phyloP scores from a whole-genome alignment of 495 filamentous ascomycete genomes.

The Staphylotrichum tortipilum region DNA sequence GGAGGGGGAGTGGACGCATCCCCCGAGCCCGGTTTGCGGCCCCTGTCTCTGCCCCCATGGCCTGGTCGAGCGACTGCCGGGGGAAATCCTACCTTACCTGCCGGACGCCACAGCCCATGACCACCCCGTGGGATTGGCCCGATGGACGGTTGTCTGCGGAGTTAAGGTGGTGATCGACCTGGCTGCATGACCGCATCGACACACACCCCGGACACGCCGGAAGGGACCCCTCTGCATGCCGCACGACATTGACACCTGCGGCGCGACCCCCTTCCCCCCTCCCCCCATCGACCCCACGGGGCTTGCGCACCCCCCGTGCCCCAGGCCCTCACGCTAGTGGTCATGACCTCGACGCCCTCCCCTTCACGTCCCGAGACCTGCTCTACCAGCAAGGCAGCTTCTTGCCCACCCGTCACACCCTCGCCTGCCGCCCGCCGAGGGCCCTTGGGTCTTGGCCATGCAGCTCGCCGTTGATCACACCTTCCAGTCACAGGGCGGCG shows the following conservation, averaged over 20 bases:
- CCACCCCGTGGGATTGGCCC: background rate
- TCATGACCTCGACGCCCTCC: background rate
- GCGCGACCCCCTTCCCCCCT: background rate
- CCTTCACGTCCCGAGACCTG: background rate
- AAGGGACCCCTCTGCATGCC: background rate
- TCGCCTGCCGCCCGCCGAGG: background rate
- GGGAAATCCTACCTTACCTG: background rate
- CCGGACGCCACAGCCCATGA: background rate
- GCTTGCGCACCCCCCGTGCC: background rate
- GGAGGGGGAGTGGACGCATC: background rate
- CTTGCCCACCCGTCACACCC: background rate
- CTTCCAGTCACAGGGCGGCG: background rate
- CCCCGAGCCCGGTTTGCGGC: background rate
- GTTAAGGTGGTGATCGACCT: constrained; percentile 1
- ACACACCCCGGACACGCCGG: background rate
- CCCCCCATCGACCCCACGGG: background rate
- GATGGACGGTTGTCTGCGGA: background rate
- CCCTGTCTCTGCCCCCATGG: too few species aligned
- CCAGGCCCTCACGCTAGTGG: background rate
- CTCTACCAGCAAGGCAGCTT: background rate
- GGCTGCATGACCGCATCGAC: background rate
- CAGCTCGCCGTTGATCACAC: background rate
- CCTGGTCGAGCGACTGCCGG: background rate
- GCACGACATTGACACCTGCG: background rate
- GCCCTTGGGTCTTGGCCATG: background rate